Conservation (phyloP, 495 filamentous ascomycete species). For the Baudoinia panamericana region DNA sequence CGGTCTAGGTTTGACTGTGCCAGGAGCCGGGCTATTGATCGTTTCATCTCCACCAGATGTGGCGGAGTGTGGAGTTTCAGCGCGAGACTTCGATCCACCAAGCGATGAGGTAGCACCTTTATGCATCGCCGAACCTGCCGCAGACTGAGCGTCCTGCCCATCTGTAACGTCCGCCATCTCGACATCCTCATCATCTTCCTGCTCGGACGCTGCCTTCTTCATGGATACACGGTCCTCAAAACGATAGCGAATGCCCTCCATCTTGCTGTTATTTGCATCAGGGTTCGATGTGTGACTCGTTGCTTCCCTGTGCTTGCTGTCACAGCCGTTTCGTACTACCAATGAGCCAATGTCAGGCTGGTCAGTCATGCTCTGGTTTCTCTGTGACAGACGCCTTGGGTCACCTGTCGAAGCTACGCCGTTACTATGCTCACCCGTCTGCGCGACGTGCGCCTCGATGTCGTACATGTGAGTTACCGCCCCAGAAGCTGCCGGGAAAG, state of each 20-base stretch:
- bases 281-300: too few relatives aligned
- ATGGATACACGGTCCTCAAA: slow-evolving; percentile 15
- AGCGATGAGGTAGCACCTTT: slow-evolving; percentile 2
- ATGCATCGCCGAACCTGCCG: slow-evolving; percentile 1
- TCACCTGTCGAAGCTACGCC: neutral
- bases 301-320: too few relatives aligned
- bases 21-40: slow-evolving; percentile 8
- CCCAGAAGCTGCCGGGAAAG: slow-evolving; percentile 4
- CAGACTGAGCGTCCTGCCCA: slow-evolving; percentile 1
- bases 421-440: neutral
- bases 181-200: slow-evolving; percentile 10
- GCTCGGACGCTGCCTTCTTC: slow-evolving; percentile 5
- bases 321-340: too few relatives aligned
- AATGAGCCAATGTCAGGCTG: too few relatives aligned
- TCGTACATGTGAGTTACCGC: neutral
- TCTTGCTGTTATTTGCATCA: too few relatives aligned
- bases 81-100: slow-evolving; percentile 4
- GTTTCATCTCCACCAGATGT: slow-evolving; percentile 6
- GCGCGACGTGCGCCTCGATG: slow-evolving; percentile 1
- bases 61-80: slow-evolving; percentile 16
- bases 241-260: slow-evolving; percentile 20
- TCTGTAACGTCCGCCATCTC: slow-evolving; percentile 11
- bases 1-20: slow-evolving; percentile 12
- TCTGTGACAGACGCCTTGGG: neutral
- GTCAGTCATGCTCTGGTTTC: too few relatives aligned